A percentile compares a stretch with the other conserved stretches of the same genome.
phyloP scores from a whole-genome alignment of 2,329 filamentous ascomycete species.

The Trichoderma polysporum region DNA sequence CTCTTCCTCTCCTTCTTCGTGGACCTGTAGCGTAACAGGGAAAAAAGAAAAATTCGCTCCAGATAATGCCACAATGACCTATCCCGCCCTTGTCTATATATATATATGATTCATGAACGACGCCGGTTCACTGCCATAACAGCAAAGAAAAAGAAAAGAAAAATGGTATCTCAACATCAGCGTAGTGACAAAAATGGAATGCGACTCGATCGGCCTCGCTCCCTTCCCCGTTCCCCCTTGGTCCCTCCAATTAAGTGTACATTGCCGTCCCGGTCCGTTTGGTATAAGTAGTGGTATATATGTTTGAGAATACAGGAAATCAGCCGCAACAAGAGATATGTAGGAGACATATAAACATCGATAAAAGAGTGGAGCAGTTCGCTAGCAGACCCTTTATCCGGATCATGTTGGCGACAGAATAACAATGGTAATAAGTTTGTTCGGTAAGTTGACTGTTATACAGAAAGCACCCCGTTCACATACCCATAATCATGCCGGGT shows the following conservation, averaged over 20 bases:
- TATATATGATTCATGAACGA: constrained; percentile 12
- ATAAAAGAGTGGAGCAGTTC: constrained; percentile 14
- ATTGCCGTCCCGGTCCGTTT: constrained; percentile 21
- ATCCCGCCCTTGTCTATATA: constrained; percentile 12
- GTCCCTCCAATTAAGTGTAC: constrained; percentile 24
- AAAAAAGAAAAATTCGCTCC: not conserved
- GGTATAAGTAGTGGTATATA: constrained; percentile 14
- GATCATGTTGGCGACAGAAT: not conserved
- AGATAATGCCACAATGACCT: constrained; percentile 10
- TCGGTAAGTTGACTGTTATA: not conserved
- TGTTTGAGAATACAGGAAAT: constrained; percentile 11
- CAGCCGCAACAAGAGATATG: constrained; percentile 13
- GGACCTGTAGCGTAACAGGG: not conserved
- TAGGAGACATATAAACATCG: constrained; percentile 8
- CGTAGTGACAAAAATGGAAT: constrained; percentile 19
- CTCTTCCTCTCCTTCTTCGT: not conserved
- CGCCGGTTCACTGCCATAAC: constrained; percentile 5
- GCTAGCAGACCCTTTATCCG: not conserved
- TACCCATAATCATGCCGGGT: constrained; percentile 27
- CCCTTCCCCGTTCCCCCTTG: not conserved
- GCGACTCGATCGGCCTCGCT: not conserved
- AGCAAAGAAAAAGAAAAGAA: not conserved
- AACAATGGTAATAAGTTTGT: not conserved
- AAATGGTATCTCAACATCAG: constrained; percentile 22
- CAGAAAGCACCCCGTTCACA: constrained; percentile 22